These are phyloP conservation scores for Epichloe amarillans DNA, from an alignment of 2,329 filamentous ascomycete species.

Conservation along the genomic window DNA sequence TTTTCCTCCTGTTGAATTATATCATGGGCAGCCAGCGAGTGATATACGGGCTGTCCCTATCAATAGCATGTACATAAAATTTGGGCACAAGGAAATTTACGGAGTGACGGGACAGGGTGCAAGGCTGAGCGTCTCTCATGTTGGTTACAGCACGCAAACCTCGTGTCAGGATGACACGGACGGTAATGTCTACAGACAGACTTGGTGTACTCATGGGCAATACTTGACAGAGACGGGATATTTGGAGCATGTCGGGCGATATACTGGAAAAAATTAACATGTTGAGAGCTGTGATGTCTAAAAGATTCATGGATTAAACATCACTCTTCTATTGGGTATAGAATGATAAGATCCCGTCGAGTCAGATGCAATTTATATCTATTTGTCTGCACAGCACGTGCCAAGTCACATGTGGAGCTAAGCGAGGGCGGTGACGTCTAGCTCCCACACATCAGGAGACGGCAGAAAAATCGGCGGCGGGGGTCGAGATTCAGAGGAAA, in stretches of 20 bases:
- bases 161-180: neutral
- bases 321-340: too few relatives aligned
- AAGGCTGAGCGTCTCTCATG: neutral
- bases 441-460: slow-evolving; percentile 22
- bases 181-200: neutral
- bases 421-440: slow-evolving; percentile 23
- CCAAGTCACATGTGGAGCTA: slow-evolving; percentile 10
- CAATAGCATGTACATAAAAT: slow-evolving; percentile 4
- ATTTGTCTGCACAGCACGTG: slow-evolving; percentile 8
- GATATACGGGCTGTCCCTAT: neutral
- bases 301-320: too few relatives aligned
- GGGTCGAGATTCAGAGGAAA: slow-evolving; percentile 5
- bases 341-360: too few relatives aligned
- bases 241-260: too few relatives aligned
- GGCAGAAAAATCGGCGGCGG: slow-evolving; percentile 29
- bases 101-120: neutral
- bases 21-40: neutral
- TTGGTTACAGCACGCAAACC: neutral
- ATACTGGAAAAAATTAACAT: too few relatives aligned
- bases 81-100: neutral
- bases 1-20: neutral
- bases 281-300: too few relatives aligned
- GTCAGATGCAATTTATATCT: too few relatives aligned
- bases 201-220: neutral
- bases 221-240: neutral